Conservation (phyloP, 441 rosid genomes). For the Macaranga tanarius region DNA sequence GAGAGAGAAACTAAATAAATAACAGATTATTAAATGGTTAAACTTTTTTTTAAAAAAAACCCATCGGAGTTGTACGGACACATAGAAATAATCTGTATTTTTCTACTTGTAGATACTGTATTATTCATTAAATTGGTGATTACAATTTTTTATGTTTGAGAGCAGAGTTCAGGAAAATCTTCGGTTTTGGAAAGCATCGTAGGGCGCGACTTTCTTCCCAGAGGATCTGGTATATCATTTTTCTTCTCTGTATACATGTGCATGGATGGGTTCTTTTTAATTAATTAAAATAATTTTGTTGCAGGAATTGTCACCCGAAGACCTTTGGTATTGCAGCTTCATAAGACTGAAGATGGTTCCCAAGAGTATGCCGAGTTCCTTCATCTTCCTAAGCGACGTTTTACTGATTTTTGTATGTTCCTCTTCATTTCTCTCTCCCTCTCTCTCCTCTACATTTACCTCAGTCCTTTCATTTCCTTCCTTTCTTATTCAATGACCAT, state of each 20-base stretch:
- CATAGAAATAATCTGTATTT: too few relatives aligned
- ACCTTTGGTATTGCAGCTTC: conserved; percentile 82
- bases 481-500: background rate
- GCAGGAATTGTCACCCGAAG: conserved; percentile 84
- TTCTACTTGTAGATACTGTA: too few relatives aligned
- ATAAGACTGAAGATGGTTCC: conserved; percentile 56
- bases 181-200: conserved; percentile 89
- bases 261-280: too few relatives aligned
- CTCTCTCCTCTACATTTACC: background rate
- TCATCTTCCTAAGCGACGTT: conserved; percentile 53
- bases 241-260: too few relatives aligned
- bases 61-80: too few relatives aligned
- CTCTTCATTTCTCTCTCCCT: background rate
- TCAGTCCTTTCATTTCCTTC: background rate
- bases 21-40: too few relatives aligned
- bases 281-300: background rate
- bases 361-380: conserved; percentile 83
- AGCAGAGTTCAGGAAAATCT: conserved; percentile 87
- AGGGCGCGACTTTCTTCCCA: conserved; percentile 80
- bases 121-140: too few relatives aligned
- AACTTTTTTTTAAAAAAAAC: too few relatives aligned
- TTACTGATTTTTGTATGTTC: conserved; percentile 63
- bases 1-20: too few relatives aligned
- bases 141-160: conserved; percentile 5
- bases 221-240: conserved; percentile 64